These are phyloP conservation scores for Candida methanosorbosa DNA, from an alignment of 805 yeast species.

Conservation along the genomic window DNA sequence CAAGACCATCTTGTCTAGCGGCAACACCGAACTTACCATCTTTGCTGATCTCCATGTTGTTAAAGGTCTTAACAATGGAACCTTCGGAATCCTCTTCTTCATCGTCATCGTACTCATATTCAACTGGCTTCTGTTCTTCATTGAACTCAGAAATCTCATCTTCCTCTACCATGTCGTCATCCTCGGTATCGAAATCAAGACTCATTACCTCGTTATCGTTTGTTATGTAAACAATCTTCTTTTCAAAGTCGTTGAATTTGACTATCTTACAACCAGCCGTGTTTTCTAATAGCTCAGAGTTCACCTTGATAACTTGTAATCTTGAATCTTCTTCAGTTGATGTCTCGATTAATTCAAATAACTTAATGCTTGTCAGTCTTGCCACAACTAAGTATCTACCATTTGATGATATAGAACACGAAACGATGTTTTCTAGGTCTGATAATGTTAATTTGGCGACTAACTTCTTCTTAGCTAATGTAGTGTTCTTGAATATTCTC, in stretches of 20 bases:
- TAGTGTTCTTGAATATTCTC: conserved; percentile 36
- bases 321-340: conserved; percentile 25
- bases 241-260: conserved; percentile 34
- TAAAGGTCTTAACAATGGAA: conserved; percentile 40
- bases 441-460: conserved; percentile 56
- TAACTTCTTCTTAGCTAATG: conserved; percentile 35
- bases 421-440: conserved; percentile 74
- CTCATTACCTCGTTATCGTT: conserved; percentile 47
- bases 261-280: conserved; percentile 47
- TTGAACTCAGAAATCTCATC: conserved; percentile 31
- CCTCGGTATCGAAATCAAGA: conserved; percentile 28
- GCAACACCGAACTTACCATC: conserved; percentile 41
- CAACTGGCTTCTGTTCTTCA: conserved; percentile 26
- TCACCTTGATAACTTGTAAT: conserved; percentile 42
- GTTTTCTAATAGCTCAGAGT: conserved; percentile 29
- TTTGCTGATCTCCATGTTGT: conserved; percentile 38
- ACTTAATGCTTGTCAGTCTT: conserved; percentile 55
- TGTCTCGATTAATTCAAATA: conserved; percentile 50
- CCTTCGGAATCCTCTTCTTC: background rate
- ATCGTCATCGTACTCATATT: conserved; percentile 6
- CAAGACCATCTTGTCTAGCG: conserved; percentile 56
- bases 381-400: conserved; percentile 66
- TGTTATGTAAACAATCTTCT: conserved; percentile 39
- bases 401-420: conserved; percentile 55
- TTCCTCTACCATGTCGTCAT: conserved; percentile 26